Evolutionary conservation across 345 rosid species (phyloP).

Genomic region (Bruguiera sexangula): DNA sequence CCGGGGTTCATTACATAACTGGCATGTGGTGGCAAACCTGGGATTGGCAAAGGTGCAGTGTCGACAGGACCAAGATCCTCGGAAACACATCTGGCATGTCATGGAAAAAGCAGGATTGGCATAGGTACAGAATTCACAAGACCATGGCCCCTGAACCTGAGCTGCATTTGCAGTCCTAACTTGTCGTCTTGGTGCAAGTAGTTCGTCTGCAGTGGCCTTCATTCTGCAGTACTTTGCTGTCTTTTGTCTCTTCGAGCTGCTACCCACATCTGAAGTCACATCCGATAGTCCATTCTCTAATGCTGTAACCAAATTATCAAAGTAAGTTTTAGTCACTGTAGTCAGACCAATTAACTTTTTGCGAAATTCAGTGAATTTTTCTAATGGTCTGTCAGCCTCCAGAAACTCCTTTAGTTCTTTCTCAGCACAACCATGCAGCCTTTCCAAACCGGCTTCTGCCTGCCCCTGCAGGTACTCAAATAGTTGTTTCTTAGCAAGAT

Average conservation of each 20-base stretch:
- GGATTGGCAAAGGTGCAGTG: conserved; percentile 7
- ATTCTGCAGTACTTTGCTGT: not conserved
- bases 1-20: not conserved
- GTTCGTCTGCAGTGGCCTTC: not conserved
- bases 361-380: conserved; percentile 18
- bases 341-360: conserved; percentile 20
- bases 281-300: conserved; percentile 41
- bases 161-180: not conserved
- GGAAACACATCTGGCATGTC: not conserved
- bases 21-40: not conserved
- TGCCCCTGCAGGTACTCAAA: conserved; percentile 43
- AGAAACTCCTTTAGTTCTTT: conserved; percentile 23
- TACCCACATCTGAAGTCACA: conserved; percentile 10
- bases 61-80: conserved; percentile 8
- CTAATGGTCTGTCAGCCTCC: not conserved
- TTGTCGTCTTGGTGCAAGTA: no score
- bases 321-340: conserved; percentile 22
- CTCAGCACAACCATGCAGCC: conserved; percentile 35
- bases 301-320: conserved; percentile 33
- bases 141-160: not conserved
- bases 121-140: not conserved
- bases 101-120: not conserved
- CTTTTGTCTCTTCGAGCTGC: conserved; percentile 4
- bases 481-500: conserved; percentile 21
- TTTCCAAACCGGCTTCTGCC: conserved; percentile 35